Evolutionary conservation across 2,329 filamentous ascomycete species (phyloP).

Genomic region (Chalaropsis ovoidea): DNA sequence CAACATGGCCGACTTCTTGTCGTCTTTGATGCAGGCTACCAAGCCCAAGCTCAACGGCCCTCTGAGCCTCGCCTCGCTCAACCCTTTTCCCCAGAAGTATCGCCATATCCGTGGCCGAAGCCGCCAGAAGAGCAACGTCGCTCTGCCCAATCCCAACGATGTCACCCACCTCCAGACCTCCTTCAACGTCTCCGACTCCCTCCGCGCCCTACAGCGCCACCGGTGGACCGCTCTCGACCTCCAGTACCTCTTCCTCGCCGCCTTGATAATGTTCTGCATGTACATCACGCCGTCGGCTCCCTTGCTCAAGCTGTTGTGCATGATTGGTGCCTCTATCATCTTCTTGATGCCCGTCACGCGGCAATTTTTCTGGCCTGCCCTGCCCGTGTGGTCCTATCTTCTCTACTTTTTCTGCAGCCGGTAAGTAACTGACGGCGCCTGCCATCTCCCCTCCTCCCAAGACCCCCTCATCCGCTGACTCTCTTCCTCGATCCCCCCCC

Average conservation of each 20-base stretch:
- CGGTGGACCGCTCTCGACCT: slow-evolving; percentile 74
- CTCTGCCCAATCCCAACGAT: slow-evolving; percentile 40
- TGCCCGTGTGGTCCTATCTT: slow-evolving; percentile 76
- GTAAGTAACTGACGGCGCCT: slow-evolving; percentile 45
- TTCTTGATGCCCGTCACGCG: slow-evolving; percentile 73
- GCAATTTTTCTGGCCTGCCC: slow-evolving; percentile 82
- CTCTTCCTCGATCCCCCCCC: no score
- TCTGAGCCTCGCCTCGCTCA: slow-evolving; percentile 37
- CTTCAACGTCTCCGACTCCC: slow-evolving; percentile 66
- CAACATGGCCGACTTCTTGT: slow-evolving; percentile 35
- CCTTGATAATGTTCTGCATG: slow-evolving; percentile 71
- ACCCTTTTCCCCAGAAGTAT: slow-evolving; percentile 36
- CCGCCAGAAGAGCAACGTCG: slow-evolving; percentile 35
- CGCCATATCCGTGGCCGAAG: slow-evolving; percentile 34
- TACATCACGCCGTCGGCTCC: slow-evolving; percentile 74
- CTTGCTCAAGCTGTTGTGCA: slow-evolving; percentile 62
- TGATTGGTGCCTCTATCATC: slow-evolving; percentile 56
- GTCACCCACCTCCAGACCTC: slow-evolving; percentile 71
- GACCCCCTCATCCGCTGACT: no score
- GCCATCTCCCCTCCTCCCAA: neutral
- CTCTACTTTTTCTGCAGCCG: slow-evolving; percentile 88
- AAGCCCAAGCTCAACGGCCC: slow-evolving; percentile 38
- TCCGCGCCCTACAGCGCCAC: slow-evolving; percentile 64
- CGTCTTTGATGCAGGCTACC: slow-evolving; percentile 32
- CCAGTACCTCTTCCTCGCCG: slow-evolving; percentile 68